Conservation (phyloP, 2,329 filamentous ascomycete genomes). For the Hypoxylon sp. region DNA sequence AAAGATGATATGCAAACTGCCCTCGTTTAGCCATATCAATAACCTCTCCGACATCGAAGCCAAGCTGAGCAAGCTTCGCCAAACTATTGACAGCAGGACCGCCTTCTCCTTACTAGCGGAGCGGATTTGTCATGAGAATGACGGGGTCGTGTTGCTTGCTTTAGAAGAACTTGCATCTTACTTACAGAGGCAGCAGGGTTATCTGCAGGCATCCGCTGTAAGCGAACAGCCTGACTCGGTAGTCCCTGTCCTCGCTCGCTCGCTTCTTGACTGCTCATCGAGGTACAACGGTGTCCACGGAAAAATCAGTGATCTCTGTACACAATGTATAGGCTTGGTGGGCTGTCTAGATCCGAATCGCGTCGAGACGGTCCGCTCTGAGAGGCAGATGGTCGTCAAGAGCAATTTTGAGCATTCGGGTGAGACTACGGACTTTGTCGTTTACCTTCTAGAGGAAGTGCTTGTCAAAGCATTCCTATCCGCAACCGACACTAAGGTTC, state of each 20-base stretch:
- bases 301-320: conserved; percentile 76
- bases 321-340: conserved; percentile 84
- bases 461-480: conserved; percentile 92
- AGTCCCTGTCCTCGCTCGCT: conserved; percentile 74
- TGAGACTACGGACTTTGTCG: conserved; percentile 85
- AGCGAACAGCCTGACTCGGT: conserved; percentile 84
- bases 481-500: conserved; percentile 83
- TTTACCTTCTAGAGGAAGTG: conserved; percentile 85
- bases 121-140: conserved; percentile 82
- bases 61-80: conserved; percentile 70
- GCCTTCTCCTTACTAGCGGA: conserved; percentile 75
- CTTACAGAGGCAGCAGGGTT: conserved; percentile 75
- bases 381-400: conserved; percentile 83
- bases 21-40: conserved; percentile 76
- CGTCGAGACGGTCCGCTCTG: conserved; percentile 79
- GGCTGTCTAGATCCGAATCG: conserved; percentile 92
- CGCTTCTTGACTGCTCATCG: conserved; percentile 84
- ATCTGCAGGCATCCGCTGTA: conserved; percentile 79
- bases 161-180: conserved; percentile 79
- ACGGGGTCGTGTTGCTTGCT: conserved; percentile 83
- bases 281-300: conserved; percentile 75
- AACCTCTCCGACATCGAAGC: conserved; percentile 73
- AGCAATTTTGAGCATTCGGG: conserved; percentile 82
- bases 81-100: conserved; percentile 69
- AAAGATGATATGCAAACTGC: conserved; percentile 76